Evolutionary conservation across 2,329 filamentous ascomycete genomes (phyloP), one percentile per base, ranked within the genome.

Genomic region (Pseudogymnoascus sp.): DNA sequence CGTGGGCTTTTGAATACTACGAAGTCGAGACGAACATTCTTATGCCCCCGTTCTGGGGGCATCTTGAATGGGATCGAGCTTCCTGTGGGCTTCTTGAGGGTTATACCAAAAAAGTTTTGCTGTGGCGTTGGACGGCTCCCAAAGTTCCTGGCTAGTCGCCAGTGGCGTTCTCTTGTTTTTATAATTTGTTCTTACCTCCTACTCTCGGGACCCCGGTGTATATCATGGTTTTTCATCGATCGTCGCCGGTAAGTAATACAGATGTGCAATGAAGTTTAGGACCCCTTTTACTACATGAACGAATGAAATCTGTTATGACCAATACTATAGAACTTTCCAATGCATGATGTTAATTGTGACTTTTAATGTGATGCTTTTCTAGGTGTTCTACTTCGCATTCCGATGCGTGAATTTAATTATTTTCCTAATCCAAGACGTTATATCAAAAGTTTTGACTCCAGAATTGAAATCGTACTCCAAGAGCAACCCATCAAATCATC

Each of bases 21-120:
- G 69, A 72, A 69, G 65, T 70, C 68, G 68, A 70, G 61, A 72
- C 71, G 72, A 72, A 72, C 61, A 70, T 71, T 68, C 67, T 72
- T 68, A 68, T 71, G 63, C 62, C 53, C 16, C 63, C 60, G 59
- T 44, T 60, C 29, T 59, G 59, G 63, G 50, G 65, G 61, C 67
- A 69, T 70, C 65, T 70, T 67, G 70, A 64, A 70, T 71, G 65
- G 69, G 71, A 73, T 71, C 66, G 67, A 70, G 66, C 68, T 72
- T 72, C 67, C 68, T 70, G 71, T 71, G 69, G 71, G 70, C 67
- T 70, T 69, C 59, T 65, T 65, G 67, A 67, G 67, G 67, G 65
- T 60, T 65, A 38, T 65, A 56, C 24, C 50, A 56, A 56, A 56
- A 69, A 70, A 70, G 67, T 66, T 47, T 62, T 40, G 14, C 33